Base-by-base conservation (phyloP, 2,329 filamentous ascomycete species). In the Epichloe uncinata region DNA sequence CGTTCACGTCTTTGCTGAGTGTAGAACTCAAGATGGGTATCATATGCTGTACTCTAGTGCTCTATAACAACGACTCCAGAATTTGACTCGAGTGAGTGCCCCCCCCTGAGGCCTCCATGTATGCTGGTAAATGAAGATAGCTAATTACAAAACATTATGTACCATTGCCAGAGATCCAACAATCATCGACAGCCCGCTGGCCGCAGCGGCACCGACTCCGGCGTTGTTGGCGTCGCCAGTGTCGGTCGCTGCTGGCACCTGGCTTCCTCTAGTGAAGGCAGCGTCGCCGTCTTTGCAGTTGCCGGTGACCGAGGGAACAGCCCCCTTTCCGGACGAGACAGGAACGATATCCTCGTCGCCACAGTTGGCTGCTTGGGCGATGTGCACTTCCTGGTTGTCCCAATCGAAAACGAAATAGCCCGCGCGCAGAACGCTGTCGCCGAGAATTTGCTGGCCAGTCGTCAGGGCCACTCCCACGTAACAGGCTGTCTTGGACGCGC, bases 341-440 rank as follows among this genome's bases (percentile, higher is more conserved):
- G 64, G 56, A 13, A 69, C 58, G 45, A 71, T 67, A 15, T 70
- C 65, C 20, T 60, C 57, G n/a, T 62, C 58, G 15, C 65, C 68
- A 47, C 69, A 71, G 54, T 69, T 58, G 34, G 66, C 66, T 1
- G 68, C 68, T 57, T 71, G 68, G 0, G 64, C 69, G 22, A 71
- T 55, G 52, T 71, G 68, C 8, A 71, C 60, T 50, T 61, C 55
- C 55, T 65, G 37, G 45, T 71, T 72, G 47, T 72, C 69, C 66
- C 69, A 71, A 53, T 72, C 69, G 43, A 71, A 72, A 13, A 72
- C 66, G 50, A 72, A 71, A 56, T 72, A 72, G 5, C 69, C 70
- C 0, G 70, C 69, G 0, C 69, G 60, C 35, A 72, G 58, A 5
- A 72, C 65, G 22, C 66, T 64, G 54, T 72, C 69, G 15, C 69